Percentiles rank a stretch among this genome's conserved stretches.
Evolutionary conservation across 2,329 filamentous ascomycete genomes (phyloP).

Genomic region (Gaeumannomyces sp.): DNA sequence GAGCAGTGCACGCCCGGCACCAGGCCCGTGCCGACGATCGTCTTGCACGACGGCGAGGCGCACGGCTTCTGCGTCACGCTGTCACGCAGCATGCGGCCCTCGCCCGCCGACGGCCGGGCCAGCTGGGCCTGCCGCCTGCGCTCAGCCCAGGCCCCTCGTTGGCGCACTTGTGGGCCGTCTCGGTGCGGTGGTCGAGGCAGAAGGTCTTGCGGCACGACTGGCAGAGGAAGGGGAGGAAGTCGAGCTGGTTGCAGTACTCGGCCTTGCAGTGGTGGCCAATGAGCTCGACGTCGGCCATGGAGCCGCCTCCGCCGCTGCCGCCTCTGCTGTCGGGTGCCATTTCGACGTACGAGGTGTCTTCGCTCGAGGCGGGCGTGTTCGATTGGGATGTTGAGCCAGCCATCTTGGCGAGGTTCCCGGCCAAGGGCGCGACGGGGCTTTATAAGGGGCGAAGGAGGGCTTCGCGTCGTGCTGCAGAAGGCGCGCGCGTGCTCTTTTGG

Average conservation of each 20-base stretch:
- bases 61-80: slow-evolving; percentile 60
- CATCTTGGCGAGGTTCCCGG: slow-evolving; percentile 4
- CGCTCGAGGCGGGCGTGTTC: slow-evolving; percentile 27
- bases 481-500: background rate
- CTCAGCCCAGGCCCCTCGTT: slow-evolving; percentile 57
- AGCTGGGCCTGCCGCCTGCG: slow-evolving; percentile 49
- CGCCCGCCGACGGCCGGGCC: slow-evolving; percentile 46
- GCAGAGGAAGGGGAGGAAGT: slow-evolving; percentile 93
- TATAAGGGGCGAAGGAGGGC: background rate
- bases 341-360: slow-evolving; percentile 54
- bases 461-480: background rate
- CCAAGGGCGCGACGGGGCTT: background rate
- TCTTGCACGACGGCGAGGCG: slow-evolving; percentile 60
- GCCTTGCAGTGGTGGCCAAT: slow-evolving; percentile 90
- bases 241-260: slow-evolving; percentile 86
- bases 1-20: slow-evolving; percentile 65
- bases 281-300: slow-evolving; percentile 61
- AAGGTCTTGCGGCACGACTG: slow-evolving; percentile 80
- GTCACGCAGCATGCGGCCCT: slow-evolving; percentile 48
- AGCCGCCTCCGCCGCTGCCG: slow-evolving; percentile 37
- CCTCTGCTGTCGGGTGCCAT: slow-evolving; percentile 39
- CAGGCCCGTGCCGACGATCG: slow-evolving; percentile 61
- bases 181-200: slow-evolving; percentile 90
- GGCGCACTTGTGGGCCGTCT: slow-evolving; percentile 67
- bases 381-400: slow-evolving; percentile 31